Percentiles rank a stretch among this genome's conserved stretches.
Evolutionary conservation across 306 rosid genomes (phyloP).

Genomic region (Luffa acutangula): DNA sequence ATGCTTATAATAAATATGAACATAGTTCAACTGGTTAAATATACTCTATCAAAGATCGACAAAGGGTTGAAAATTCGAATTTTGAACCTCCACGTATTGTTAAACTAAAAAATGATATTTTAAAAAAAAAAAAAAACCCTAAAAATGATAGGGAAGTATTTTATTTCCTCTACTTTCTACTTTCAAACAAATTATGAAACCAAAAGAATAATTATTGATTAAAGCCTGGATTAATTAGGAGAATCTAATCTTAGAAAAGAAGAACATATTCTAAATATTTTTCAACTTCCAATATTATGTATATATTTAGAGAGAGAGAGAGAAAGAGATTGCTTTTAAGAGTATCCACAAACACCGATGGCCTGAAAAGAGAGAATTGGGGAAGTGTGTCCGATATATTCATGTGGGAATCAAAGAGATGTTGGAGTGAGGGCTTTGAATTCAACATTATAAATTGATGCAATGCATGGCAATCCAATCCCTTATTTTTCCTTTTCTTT

Average conservation of each 20-base stretch:
- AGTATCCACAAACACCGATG: constrained; percentile 40
- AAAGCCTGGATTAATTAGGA: neutral
- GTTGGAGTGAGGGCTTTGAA: constrained; percentile 46
- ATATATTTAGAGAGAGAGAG: neutral
- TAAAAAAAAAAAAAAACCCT: neutral
- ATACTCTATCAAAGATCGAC: too few relatives aligned
- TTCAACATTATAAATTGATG: constrained; percentile 15
- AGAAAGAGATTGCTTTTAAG: neutral
- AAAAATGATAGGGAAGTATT: neutral
- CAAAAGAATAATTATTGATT: neutral
- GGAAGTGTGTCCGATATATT: constrained; percentile 68
- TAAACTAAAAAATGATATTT: too few relatives aligned
- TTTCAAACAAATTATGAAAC: neutral
- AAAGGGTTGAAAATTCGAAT: too few relatives aligned
- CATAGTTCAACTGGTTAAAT: too few relatives aligned
- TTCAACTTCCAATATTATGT: neutral
- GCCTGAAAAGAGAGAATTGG: constrained; percentile 63
- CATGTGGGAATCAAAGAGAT: constrained; percentile 48
- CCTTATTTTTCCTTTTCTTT: constrained; percentile 20
- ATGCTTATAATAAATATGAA: too few relatives aligned
- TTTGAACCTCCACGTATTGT: too few relatives aligned
- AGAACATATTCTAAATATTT: neutral
- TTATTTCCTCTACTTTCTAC: neutral
- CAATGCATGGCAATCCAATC: constrained; percentile 47
- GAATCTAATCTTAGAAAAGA: neutral